These are phyloP conservation scores for Rhodotorula kratochvilovae DNA, from an alignment of 768 basidiomycete species.

Conservation along the genomic window DNA sequence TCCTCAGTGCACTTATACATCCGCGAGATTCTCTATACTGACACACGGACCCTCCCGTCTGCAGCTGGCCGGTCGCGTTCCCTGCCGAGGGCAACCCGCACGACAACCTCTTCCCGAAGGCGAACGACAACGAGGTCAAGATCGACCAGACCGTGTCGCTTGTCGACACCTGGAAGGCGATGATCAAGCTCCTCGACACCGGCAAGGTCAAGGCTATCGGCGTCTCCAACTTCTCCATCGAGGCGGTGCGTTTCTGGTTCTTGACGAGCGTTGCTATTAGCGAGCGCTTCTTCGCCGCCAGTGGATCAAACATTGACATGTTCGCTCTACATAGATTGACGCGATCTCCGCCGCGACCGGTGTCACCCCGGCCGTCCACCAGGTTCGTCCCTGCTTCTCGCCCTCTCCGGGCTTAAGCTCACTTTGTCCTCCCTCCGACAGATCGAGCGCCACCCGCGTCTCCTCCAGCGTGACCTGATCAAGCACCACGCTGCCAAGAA, in stretches of 20 bases:
- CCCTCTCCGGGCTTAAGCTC: neutral
- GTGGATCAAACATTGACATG: no score
- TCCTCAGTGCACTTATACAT: no score
- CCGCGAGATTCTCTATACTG: no score
- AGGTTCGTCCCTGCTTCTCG: neutral
- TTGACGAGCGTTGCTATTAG: no score
- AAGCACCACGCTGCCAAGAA: slow-evolving; percentile 58
- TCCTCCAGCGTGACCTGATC: slow-evolving; percentile 64
- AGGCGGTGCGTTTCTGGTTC: slow-evolving; percentile 46
- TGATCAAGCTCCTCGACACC: slow-evolving; percentile 64
- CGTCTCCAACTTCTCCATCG: slow-evolving; percentile 74
- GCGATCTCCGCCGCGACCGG: slow-evolving; percentile 66
- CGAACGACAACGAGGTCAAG: slow-evolving; percentile 53
- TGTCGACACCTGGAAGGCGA: slow-evolving; percentile 78
- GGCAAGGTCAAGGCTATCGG: slow-evolving; percentile 66
- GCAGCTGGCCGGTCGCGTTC: slow-evolving; percentile 76
- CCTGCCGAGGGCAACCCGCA: slow-evolving; percentile 49
- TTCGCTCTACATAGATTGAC: slow-evolving; percentile 50
- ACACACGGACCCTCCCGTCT: no score
- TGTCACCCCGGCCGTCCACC: slow-evolving; percentile 67
- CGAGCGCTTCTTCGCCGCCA: no score
- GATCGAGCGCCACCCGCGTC: slow-evolving; percentile 74
- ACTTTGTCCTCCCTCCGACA: slow-evolving; percentile 48
- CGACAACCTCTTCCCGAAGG: slow-evolving; percentile 56
- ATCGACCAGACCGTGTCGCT: slow-evolving; percentile 61